phyloP scores from a whole-genome alignment of 2,329 filamentous ascomycete genomes.

The Pseudogymnoascus sp. region DNA sequence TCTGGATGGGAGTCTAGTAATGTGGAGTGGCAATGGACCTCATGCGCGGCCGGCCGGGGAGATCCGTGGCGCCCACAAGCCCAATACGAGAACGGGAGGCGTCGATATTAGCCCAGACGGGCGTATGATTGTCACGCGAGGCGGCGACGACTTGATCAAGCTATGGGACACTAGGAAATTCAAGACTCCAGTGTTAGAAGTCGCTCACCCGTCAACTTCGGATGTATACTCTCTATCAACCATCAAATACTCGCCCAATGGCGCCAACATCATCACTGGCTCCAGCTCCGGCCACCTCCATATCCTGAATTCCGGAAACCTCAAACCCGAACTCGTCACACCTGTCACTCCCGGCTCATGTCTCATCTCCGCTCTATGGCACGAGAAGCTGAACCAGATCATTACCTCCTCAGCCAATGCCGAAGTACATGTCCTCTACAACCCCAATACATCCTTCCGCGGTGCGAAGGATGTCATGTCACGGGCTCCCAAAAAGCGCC shows the following conservation, averaged over 20 bases:
- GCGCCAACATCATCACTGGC: constrained; percentile 78
- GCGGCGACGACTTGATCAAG: constrained; percentile 88
- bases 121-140: constrained; percentile 79
- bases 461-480: constrained; percentile 88
- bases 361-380: constrained; percentile 81
- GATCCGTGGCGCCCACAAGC: constrained; percentile 71
- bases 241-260: constrained; percentile 81
- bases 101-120: constrained; percentile 87
- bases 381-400: constrained; percentile 92
- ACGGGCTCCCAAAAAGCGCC: constrained; percentile 85
- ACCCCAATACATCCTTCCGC: constrained; percentile 68
- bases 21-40: constrained; percentile 87
- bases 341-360: constrained; percentile 79
- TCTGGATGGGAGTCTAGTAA: constrained; percentile 78
- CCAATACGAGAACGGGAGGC: constrained; percentile 84
- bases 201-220: constrained; percentile 72
- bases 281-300: constrained; percentile 79
- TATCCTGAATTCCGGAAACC: constrained; percentile 86
- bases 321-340: constrained; percentile 75
- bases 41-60: constrained; percentile 75
- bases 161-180: constrained; percentile 96
- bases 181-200: constrained; percentile 75
- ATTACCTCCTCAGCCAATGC: constrained; percentile 86
- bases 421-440: constrained; percentile 84
- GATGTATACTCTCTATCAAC: constrained; percentile 76